Percentiles rank a stretch among this genome's conserved stretches.
These are phyloP conservation scores for Xerocomellus intermedius DNA, from an alignment of 768 basidiomycete genomes.

Conservation along the genomic window DNA sequence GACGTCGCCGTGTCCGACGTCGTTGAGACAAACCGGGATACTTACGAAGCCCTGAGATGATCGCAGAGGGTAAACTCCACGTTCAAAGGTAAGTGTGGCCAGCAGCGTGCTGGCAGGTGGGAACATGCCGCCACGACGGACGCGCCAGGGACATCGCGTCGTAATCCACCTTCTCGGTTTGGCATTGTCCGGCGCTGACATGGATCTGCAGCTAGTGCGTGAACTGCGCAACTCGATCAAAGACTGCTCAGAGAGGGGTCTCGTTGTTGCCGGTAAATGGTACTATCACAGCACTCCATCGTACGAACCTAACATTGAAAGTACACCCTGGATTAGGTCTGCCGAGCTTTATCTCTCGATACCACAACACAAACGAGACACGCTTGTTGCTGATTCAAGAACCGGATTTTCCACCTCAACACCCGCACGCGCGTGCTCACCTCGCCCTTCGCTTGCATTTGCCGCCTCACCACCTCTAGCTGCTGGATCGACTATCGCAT, in stretches of 20 bases:
- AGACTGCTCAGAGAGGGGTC: conserved; percentile 73
- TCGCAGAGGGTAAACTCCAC: neutral
- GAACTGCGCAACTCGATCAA: conserved; percentile 61
- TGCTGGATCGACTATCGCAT: conserved; percentile 34
- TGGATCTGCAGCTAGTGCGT: conserved; percentile 52
- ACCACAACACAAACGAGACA: conserved; percentile 45
- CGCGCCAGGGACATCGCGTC: neutral
- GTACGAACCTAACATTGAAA: conserved; percentile 13
- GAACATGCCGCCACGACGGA: conserved; percentile 3
- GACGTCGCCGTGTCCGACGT: neutral
- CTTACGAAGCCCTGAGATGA: neutral
- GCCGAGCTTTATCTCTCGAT: conserved; percentile 71
- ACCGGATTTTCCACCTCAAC: conserved; percentile 58
- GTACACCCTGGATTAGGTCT: conserved; percentile 48
- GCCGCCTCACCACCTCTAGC: conserved; percentile 21
- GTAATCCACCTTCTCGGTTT: neutral
- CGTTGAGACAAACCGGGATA: neutral
- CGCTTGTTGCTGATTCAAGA: conserved; percentile 23
- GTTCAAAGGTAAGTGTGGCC: neutral
- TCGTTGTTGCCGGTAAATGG: conserved; percentile 77
- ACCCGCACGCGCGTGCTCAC: conserved; percentile 48
- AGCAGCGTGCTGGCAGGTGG: conserved; percentile 6
- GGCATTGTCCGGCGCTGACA: conserved; percentile 7
- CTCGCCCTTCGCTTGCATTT: conserved; percentile 40
- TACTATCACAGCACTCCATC: conserved; percentile 33